phyloP scores from a whole-genome alignment of 75 land plant genomes.

The Picea glauca region DNA sequence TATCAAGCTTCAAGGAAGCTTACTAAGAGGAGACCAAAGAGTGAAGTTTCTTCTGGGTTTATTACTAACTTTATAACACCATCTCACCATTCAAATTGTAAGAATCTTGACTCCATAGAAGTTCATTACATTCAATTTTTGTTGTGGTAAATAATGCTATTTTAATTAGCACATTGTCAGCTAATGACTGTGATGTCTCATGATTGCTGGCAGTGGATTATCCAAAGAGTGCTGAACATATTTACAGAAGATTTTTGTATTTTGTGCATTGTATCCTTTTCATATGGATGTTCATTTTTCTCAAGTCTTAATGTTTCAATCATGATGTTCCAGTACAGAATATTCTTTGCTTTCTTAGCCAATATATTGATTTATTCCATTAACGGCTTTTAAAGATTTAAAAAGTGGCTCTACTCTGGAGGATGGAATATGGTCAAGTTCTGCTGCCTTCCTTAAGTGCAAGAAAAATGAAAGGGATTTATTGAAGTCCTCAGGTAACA shows the following conservation, averaged over 20 bases:
- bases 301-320: not conserved
- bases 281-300: not conserved
- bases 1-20: slow-evolving; percentile 35
- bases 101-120: not conserved
- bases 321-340: not conserved
- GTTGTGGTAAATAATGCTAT: not conserved
- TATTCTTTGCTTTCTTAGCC: not conserved
- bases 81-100: not conserved
- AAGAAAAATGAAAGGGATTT: not conserved
- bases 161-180: not conserved
- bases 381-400: not conserved
- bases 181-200: not conserved
- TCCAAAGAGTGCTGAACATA: not conserved
- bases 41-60: not conserved
- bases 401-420: not conserved
- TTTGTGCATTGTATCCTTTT: slow-evolving; percentile 1
- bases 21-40: not conserved
- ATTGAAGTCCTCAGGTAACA: not conserved
- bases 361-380: not conserved
- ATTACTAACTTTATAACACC: not conserved
- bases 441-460: not conserved
- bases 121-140: not conserved
- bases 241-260: not conserved
- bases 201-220: not conserved
- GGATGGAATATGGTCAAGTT: not conserved